Conservation (phyloP, 768 basidiomycete species). For the Suillus paluster region DNA sequence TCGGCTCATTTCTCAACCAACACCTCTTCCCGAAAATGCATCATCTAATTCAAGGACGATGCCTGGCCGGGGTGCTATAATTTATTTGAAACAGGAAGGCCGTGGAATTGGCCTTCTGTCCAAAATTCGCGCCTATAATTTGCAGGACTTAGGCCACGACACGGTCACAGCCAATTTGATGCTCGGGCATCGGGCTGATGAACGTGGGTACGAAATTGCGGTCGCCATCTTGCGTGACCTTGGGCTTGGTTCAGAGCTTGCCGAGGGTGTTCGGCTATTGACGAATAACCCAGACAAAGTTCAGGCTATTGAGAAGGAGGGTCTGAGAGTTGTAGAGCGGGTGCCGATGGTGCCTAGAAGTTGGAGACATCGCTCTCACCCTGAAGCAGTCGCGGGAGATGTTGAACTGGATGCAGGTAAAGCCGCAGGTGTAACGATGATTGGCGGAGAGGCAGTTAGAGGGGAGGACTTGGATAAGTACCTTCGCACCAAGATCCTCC, state of each 20-base stretch:
- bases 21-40: conserved; percentile 43
- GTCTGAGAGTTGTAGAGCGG: conserved; percentile 77
- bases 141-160: conserved; percentile 97
- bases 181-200: conserved; percentile 93
- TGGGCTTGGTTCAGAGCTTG: conserved; percentile 62
- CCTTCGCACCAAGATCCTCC: conserved; percentile 91
- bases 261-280: conserved; percentile 73
- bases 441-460: conserved; percentile 75
- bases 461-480: conserved; percentile 94
- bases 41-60: conserved; percentile 45
- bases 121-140: conserved; percentile 96
- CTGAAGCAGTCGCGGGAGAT: conserved; percentile 9
- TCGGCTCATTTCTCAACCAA: conserved; percentile 78
- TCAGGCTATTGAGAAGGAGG: conserved; percentile 81
- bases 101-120: conserved; percentile 95
- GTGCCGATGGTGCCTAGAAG: conserved; percentile 94
- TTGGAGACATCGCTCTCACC: conserved; percentile 55
- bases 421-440: conserved; percentile 71
- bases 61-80: conserved; percentile 88
- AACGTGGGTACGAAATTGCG: conserved; percentile 91
- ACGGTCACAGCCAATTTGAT: conserved; percentile 98
- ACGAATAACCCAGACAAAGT: conserved; percentile 99
- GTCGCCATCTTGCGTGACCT: conserved; percentile 89
- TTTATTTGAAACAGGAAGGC: conserved; percentile 97
- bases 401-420: conserved; percentile 39